A percentile compares a stretch with the other conserved stretches of the same genome.
Conservation (phyloP, 2,329 filamentous ascomycete species). For the Fulvia fulva region DNA sequence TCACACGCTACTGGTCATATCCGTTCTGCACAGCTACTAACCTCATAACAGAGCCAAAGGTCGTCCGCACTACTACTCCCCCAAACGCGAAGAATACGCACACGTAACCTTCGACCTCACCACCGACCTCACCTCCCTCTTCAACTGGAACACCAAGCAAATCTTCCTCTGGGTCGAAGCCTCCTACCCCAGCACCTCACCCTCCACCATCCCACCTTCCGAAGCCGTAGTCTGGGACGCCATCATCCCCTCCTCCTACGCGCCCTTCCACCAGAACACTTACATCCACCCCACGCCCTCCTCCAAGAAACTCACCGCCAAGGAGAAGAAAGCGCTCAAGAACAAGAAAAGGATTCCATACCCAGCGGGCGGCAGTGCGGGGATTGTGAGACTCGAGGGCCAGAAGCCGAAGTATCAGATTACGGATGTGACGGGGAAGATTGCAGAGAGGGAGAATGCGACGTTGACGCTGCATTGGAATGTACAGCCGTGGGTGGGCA, state of each 20-base stretch:
- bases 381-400: constrained; percentile 72
- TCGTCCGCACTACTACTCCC: constrained; percentile 90
- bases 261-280: constrained; percentile 50
- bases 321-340: constrained; percentile 7
- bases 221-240: constrained; percentile 91
- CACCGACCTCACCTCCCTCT: constrained; percentile 84
- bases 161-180: constrained; percentile 95
- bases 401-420: constrained; percentile 96
- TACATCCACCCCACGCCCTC: constrained; percentile 53
- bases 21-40: too few relatives aligned
- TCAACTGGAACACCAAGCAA: constrained; percentile 99
- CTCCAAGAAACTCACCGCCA: constrained; percentile 24
- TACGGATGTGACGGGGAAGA: constrained; percentile 76
- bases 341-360: constrained; percentile 26
- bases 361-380: constrained; percentile 45
- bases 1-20: background rate
- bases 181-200: constrained; percentile 51
- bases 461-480: constrained; percentile 86
- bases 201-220: constrained; percentile 39
- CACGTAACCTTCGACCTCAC: constrained; percentile 90
- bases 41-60: constrained; percentile 70
- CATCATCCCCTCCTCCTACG: constrained; percentile 75
- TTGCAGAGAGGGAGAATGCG: constrained; percentile 70
- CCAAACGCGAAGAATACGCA: constrained; percentile 92
- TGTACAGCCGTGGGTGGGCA: constrained; percentile 93